Base-by-base conservation (phyloP, 2,329 filamentous ascomycete species). In the Fusarium sterilihyphosum region DNA sequence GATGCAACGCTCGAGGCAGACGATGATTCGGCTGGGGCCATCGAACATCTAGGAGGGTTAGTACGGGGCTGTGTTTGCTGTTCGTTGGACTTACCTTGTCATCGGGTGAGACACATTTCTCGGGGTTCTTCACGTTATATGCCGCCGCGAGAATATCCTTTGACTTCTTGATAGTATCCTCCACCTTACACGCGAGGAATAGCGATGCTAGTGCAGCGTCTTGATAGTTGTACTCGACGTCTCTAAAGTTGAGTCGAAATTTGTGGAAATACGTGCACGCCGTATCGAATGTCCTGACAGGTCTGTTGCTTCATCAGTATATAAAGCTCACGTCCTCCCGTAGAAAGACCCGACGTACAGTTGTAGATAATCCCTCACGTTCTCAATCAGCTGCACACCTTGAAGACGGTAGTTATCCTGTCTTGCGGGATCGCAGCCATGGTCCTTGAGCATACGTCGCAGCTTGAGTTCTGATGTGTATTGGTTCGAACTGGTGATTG, bases 151-250 rank as follows among this genome's bases (percentile, higher is more conserved):
- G 87, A 70, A 99, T 97, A 73, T 99, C 96, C 66, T 90, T 91
- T 8, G 94, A 97, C 85, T 98, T 98, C 85, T 99, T 99, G 75
- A 98, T 89, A 1, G 96, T 99, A 82, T 99, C 96, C 83, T 99
- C 96, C 52, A 97, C 95, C 85, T 99, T 99, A 87, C 96, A 98
- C 6, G 95, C 95, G 6, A 95, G 93, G 79, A 98, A 96, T 14
- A 99, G 86, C 31, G 94, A 93, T 2, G 96, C 94, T 12, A 96
- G 90, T 1, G 96, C 94, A 4, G 94, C 95, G 81, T 98, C 96
- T 82, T 94, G 84, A 73, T 92, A 95, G 81, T 93, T 93, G 83
- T 97, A 98, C 79, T 97, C 95, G 74, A 87, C 91, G 76, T 95
- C 94, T n/a, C 92, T 89, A 79, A 97, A 95, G 52, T 92, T 90